Evolutionary conservation across 2,329 filamentous ascomycete species (phyloP).

Genomic region (Curvularia hawaiiensis): DNA sequence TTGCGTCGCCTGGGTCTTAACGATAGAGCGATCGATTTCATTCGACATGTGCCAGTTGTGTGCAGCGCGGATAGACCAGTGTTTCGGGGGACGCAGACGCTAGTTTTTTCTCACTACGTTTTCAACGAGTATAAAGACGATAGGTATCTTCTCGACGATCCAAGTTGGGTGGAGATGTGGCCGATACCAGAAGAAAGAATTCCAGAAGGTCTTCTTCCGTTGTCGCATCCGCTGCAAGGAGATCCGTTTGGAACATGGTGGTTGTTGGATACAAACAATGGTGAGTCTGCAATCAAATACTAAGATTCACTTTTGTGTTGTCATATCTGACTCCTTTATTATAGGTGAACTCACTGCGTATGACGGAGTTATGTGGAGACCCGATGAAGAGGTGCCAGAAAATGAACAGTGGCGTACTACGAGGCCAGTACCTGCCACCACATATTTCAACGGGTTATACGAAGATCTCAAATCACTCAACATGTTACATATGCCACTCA

Average conservation of each 20-base stretch:
- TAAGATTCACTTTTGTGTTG: not conserved
- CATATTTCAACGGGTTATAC: constrained; percentile 5
- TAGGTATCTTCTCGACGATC: constrained; percentile 1
- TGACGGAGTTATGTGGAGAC: not conserved
- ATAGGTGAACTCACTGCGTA: constrained; percentile 3
- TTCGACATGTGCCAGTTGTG: constrained; percentile 3
- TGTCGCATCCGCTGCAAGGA: not conserved
- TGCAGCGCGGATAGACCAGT: constrained; percentile 1
- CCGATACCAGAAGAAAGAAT: not conserved
- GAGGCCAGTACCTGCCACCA: constrained; percentile 3
- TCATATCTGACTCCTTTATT: not conserved
- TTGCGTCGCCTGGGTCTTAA: not conserved
- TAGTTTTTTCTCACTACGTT: not conserved
- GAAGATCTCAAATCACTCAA: constrained; percentile 2
- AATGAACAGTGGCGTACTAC: constrained; percentile 5
- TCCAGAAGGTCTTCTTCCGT: not conserved
- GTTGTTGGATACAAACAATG: constrained; percentile 6
- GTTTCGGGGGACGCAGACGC: not conserved
- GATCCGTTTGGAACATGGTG: constrained; percentile 2
- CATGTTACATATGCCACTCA: not conserved
- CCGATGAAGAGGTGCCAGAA: constrained; percentile 1
- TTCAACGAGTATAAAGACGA: not conserved
- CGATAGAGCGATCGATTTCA: constrained; percentile 3
- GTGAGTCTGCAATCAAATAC: not conserved
- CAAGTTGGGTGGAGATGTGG: not conserved